Base-by-base conservation (phyloP, 805 yeast species). In the Lipomyces anomalus region DNA sequence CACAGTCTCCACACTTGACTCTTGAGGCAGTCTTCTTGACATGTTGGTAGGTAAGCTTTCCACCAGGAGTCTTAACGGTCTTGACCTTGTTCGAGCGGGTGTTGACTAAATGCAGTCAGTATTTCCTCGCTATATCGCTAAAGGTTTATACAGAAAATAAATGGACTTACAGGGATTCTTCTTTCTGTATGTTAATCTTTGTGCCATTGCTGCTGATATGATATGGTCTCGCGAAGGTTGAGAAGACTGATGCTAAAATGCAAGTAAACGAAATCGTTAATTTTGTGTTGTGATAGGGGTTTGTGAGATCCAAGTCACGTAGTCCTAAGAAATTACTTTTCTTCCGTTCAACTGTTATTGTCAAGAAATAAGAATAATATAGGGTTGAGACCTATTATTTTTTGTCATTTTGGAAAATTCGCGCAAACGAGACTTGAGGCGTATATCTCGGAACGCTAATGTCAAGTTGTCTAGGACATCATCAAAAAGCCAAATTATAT, bases 21-120 rank as follows among this genome's bases (percentile, higher is more conserved):
- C 53, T 43, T 40, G 57, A 65, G 67, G 71, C 48, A 86, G 69
- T 68, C 82, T 88, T 88, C 84, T 86, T 86, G 69, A 87, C 78
- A 79, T 92, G 98, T 75, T 89, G 96, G 70, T 95, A 95, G 71
- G 88, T 82, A 75, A 92, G 82, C 75, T 83, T 84, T 72, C 97
- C 97, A 82, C 99, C 99, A 75, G 99, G 98, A 76, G 99, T 92
- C 86, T 90, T 92, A 67, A 90, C 95, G 75, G 90, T 95, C 89
- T 85, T 90, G 80, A 92, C 90, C 80, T 84, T 86, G 95, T 92
- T 92, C 66, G 98, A 92, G 76, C 82, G 84, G 83, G 98, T 89
- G 95, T 92, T 92, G 95, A 88, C 94, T 85, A 38, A 9, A 26
- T 9, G n/a, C n/a, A 9, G 30, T 26, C 30, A 26, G 30, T 26